Evolutionary conservation across 768 basidiomycete species (phyloP), one percentile per base, ranked within the genome.

Genomic region (Termitomyces sp.): DNA sequence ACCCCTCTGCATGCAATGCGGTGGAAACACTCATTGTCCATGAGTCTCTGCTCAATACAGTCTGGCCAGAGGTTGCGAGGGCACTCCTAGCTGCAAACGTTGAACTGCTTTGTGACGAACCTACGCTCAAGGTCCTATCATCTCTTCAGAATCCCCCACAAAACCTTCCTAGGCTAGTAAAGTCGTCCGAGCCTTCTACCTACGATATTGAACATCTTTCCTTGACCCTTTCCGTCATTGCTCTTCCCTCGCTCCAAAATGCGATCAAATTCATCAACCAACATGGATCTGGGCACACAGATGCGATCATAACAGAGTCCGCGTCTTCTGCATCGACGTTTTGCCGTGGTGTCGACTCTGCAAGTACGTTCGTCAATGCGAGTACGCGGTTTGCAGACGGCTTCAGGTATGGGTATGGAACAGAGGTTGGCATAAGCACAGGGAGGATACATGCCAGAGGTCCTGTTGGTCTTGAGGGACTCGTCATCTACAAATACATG

Each of bases 321-420:
- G 80, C 83, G 2, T 62, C 65, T 8, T 82, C 87, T 31, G 85
- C 83, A 37, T 78, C 84, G 31, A 75, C 75, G 31, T 99, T 98
- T 75, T 91, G 87, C 69, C 81, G 88, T 18, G 92, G 92, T 7
- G 87, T 98, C 24, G 95, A 96, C 70, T 90, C 90, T 0, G 90
- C 96, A 0, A 92, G 94, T 31, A 92, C 92, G 5, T 99, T 89
- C 66, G 82, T 96, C 58, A 98, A 99, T 65, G 95, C 95, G 7
- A 93, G 90, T 66, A 98, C 97, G 10, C 82, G 97, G 37, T 98
- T 99, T 69, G 88, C 95, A 0, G 97, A 99, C 70, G 96, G 97
- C 13, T 97, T 95, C 73, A 75, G 96, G 59, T 98, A 94, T 68
- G 97, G 97, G 0, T 94, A 97, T 63, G 97, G 97, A 2, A 95